Percentiles rank a stretch among this genome's conserved stretches.
phyloP scores from a whole-genome alignment of 164 flowering plant genomes.

The Macadamia integrifolia region DNA sequence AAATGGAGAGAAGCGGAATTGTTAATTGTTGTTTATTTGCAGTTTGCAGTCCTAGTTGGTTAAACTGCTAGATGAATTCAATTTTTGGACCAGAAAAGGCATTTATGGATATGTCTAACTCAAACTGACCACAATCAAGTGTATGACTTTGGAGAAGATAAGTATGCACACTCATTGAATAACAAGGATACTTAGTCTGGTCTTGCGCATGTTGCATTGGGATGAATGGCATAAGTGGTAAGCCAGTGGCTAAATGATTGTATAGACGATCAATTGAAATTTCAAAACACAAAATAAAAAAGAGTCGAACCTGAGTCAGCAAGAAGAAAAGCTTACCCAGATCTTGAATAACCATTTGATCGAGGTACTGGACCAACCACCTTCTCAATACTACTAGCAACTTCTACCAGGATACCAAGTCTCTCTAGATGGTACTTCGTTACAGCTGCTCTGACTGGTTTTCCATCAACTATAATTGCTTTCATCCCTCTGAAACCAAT shows the following conservation, averaged over 20 bases:
- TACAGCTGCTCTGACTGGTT: slow-evolving; percentile 83
- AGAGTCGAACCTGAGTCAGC: slow-evolving; percentile 13
- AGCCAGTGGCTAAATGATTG: background rate
- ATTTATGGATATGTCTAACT: too few relatives aligned
- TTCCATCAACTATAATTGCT: slow-evolving; percentile 73
- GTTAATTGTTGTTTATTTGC: too few relatives aligned
- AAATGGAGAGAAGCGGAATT: too few relatives aligned
- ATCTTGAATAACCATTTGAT: slow-evolving; percentile 35
- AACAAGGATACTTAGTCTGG: too few relatives aligned
- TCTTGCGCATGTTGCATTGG: too few relatives aligned
- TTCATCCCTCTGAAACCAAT: slow-evolving; percentile 56
- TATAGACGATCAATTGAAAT: background rate
- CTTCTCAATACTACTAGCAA: slow-evolving; percentile 34
- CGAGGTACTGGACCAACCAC: slow-evolving; percentile 29
- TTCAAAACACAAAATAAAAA: background rate
- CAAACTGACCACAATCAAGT: too few relatives aligned
- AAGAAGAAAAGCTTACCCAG: slow-evolving; percentile 27
- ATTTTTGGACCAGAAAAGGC: too few relatives aligned
- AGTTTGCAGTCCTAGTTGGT: too few relatives aligned
- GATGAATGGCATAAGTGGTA: background rate
- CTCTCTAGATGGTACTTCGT: slow-evolving; percentile 78
- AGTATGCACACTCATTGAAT: too few relatives aligned
- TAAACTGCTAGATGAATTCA: too few relatives aligned
- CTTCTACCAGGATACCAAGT: slow-evolving; percentile 66
- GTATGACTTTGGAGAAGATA: too few relatives aligned